These are phyloP conservation scores for Neopestalotiopsis sp. DNA, from an alignment of 2,329 filamentous ascomycete genomes.

Conservation along the genomic window DNA sequence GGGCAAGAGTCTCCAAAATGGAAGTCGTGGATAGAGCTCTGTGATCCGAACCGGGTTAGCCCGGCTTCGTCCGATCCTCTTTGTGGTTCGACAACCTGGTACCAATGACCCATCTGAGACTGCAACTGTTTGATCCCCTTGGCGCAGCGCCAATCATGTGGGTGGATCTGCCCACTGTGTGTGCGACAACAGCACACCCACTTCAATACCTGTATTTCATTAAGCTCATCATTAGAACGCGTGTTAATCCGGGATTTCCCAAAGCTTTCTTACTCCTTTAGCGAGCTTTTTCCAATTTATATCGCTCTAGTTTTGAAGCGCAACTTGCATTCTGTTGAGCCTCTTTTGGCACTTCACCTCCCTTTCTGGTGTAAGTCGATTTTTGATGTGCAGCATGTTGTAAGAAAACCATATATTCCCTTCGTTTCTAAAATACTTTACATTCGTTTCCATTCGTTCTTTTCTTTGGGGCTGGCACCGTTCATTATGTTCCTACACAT, in stretches of 20 bases:
- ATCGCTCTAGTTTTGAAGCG: not conserved
- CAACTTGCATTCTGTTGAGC: not conserved
- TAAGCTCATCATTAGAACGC: not conserved
- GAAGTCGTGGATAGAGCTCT: constrained; percentile 16
- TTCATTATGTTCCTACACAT: constrained; percentile 35
- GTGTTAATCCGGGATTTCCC: not conserved
- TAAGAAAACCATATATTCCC: constrained; percentile 11
- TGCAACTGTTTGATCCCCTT: constrained; percentile 20
- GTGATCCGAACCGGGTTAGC: constrained; percentile 7
- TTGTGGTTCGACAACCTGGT: constrained; percentile 16
- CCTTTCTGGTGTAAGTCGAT: constrained; percentile 1
- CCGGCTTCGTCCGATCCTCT: not conserved
- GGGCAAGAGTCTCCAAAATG: constrained; percentile 7
- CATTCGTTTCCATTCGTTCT: constrained; percentile 23
- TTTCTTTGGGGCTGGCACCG: constrained; percentile 24
- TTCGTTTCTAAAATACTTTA: constrained; percentile 8
- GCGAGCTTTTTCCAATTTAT: not conserved
- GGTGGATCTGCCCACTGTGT: not conserved
- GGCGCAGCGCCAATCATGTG: constrained; percentile 10
- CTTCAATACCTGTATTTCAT: not conserved
- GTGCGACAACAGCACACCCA: constrained; percentile 10
- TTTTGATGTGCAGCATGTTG: not conserved
- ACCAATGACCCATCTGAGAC: constrained; percentile 19
- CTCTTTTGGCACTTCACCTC: constrained; percentile 2
- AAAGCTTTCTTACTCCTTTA: not conserved